A percentile compares a stretch with the other conserved stretches of the same genome.
Conservation (phyloP, 805 yeast species). For the Saturnispora dispora region DNA sequence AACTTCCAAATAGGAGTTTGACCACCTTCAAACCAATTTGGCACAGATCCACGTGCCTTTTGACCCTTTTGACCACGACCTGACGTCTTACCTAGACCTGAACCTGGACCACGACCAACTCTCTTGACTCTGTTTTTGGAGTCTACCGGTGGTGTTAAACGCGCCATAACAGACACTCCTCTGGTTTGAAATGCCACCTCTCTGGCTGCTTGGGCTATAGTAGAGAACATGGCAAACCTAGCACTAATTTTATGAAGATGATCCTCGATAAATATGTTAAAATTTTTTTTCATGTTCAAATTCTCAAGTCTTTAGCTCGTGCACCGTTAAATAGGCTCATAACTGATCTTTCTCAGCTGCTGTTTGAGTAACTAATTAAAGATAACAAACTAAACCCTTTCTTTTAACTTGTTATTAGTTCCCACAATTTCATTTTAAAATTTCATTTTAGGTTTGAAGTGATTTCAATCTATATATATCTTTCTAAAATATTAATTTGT, state of each 20-base stretch:
- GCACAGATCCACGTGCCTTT: conserved; percentile 86
- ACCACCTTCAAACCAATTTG: conserved; percentile 97
- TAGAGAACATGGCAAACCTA: background rate
- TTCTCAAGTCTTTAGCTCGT: background rate
- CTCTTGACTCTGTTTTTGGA: conserved; percentile 57
- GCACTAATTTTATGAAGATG: background rate
- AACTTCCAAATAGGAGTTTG: conserved; percentile 85
- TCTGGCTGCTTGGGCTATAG: background rate
- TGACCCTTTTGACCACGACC: conserved; percentile 99
- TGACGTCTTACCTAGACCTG: conserved; percentile 87
- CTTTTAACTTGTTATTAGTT: too few species aligned
- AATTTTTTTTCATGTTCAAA: background rate
- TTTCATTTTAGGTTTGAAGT: too few species aligned
- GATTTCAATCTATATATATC: too few species aligned
- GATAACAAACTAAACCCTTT: too few species aligned
- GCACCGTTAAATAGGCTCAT: too few species aligned
- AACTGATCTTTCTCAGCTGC: too few species aligned
- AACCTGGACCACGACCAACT: conserved; percentile 94
- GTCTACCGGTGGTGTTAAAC: conserved; percentile 49
- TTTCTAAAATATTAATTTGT: too few species aligned
- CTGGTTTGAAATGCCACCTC: conserved; percentile 9
- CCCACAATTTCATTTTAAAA: too few species aligned
- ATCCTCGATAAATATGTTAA: background rate
- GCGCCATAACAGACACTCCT: conserved; percentile 40
- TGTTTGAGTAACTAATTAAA: too few species aligned